A percentile compares a stretch with the other conserved stretches of the same genome.
Evolutionary conservation across 805 yeast genomes (phyloP).

Genomic region (Blastobotrys muscicola): DNA sequence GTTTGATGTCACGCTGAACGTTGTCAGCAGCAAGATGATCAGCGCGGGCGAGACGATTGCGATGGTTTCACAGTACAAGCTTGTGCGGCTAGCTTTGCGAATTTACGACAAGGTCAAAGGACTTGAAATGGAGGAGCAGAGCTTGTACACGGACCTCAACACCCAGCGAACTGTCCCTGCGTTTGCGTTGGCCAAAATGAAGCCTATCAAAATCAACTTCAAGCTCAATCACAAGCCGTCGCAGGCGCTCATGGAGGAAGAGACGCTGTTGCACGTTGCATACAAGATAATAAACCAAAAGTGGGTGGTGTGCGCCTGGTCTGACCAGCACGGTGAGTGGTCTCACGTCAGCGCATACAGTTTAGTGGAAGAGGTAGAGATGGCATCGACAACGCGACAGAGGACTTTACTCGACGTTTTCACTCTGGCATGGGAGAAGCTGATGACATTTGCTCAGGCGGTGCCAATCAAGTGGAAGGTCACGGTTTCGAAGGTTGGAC

Average conservation of each 20-base stretch:
- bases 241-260: slow-evolving; percentile 43
- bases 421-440: slow-evolving; percentile 26
- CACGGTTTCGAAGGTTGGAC: slow-evolving; percentile 28
- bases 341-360: slow-evolving; percentile 48
- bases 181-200: slow-evolving; percentile 26
- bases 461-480: slow-evolving; percentile 26
- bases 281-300: slow-evolving; percentile 71
- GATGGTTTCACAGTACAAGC: slow-evolving; percentile 21
- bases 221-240: slow-evolving; percentile 19
- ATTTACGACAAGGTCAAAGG: slow-evolving; percentile 15
- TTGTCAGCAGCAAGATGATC: slow-evolving; percentile 16
- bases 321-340: slow-evolving; percentile 69
- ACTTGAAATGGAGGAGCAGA: not conserved
- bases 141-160: not conserved
- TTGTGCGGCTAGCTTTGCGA: slow-evolving; percentile 21
- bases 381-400: slow-evolving; percentile 10
- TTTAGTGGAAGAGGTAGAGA: slow-evolving; percentile 8
- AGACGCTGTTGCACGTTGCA: slow-evolving; percentile 73
- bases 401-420: slow-evolving; percentile 24
- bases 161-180: slow-evolving; percentile 16
- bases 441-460: slow-evolving; percentile 17
- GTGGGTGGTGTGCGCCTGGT: slow-evolving; percentile 86
- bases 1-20: slow-evolving; percentile 11
- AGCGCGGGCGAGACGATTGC: slow-evolving; percentile 21
- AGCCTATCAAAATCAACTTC: slow-evolving; percentile 25